Percentiles rank a stretch among this genome's conserved stretches.
These are phyloP conservation scores for Colletotrichum cuscutae DNA, from an alignment of 2,329 filamentous ascomycete species.

Conservation along the genomic window DNA sequence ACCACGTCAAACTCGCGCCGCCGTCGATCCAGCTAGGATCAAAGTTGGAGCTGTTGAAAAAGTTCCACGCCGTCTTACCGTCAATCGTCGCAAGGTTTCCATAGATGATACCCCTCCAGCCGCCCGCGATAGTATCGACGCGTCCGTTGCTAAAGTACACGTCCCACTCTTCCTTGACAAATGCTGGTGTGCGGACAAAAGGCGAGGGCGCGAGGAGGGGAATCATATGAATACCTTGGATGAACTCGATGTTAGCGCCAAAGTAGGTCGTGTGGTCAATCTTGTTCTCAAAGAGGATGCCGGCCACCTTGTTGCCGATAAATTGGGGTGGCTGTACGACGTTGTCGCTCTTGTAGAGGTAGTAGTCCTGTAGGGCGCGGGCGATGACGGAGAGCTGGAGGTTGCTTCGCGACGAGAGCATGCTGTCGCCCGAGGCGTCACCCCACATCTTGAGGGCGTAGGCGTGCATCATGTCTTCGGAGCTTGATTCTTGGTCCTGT, in stretches of 20 bases:
- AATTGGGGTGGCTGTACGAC: constrained; percentile 78
- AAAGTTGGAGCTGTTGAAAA: constrained; percentile 77
- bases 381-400: constrained; percentile 85
- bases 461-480: constrained; percentile 87
- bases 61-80: constrained; percentile 74
- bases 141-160: constrained; percentile 78
- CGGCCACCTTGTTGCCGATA: constrained; percentile 78
- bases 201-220: constrained; percentile 76
- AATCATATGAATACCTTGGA: constrained; percentile 86
- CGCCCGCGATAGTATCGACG: constrained; percentile 72
- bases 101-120: constrained; percentile 88
- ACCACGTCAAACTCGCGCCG: constrained; percentile 87
- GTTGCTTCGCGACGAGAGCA: constrained; percentile 84
- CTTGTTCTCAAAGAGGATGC: constrained; percentile 92
- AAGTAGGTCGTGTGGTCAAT: constrained; percentile 94
- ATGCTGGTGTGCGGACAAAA: constrained; percentile 72
- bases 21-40: constrained; percentile 79
- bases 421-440: constrained; percentile 75
- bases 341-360: constrained; percentile 80
- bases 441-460: constrained; percentile 98
- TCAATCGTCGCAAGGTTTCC: constrained; percentile 85
- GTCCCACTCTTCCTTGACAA: constrained; percentile 86
- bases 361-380: constrained; percentile 81
- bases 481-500: constrained; percentile 83
- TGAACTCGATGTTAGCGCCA: constrained; percentile 75